Evolutionary conservation across 176 grass and related monocot species (phyloP).

Genomic region (Alopecurus myosuroides): DNA sequence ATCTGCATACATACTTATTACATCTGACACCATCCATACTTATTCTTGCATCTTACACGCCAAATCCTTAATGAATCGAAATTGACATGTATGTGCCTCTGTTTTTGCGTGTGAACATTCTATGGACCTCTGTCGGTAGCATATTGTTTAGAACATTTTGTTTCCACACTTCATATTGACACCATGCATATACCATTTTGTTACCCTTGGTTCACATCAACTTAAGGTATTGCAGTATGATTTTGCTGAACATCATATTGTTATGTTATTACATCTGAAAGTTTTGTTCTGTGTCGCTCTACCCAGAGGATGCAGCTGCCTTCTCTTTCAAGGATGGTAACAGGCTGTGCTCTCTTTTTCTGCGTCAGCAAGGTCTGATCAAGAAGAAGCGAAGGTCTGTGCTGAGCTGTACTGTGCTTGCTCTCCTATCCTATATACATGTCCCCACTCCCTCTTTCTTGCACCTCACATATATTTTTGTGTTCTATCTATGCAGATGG

Average conservation of each 20-base stretch:
- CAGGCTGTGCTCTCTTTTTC: constrained; percentile 23
- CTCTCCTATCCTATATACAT: neutral
- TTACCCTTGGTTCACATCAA: neutral
- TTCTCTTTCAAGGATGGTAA: constrained; percentile 38
- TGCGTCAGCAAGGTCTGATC: constrained; percentile 1
- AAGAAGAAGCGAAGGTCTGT: constrained; percentile 30
- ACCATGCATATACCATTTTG: neutral
- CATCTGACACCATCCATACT: neutral
- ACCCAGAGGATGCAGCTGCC: neutral
- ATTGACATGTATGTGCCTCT: neutral
- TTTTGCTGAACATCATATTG: neutral
- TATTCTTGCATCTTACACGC: neutral
- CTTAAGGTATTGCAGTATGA: neutral
- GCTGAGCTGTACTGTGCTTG: neutral
- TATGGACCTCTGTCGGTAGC: neutral
- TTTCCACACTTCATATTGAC: neutral
- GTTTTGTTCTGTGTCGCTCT: neutral
- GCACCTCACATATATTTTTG: neutral
- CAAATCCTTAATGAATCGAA: neutral
- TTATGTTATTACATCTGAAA: neutral
- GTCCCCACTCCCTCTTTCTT: neutral
- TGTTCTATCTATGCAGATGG: constrained; percentile 15
- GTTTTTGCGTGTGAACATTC: too few relatives aligned
- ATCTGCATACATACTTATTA: neutral
- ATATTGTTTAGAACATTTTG: neutral